Conservation (phyloP, 2,329 filamentous ascomycete genomes). For the Cercospora sesami region DNA sequence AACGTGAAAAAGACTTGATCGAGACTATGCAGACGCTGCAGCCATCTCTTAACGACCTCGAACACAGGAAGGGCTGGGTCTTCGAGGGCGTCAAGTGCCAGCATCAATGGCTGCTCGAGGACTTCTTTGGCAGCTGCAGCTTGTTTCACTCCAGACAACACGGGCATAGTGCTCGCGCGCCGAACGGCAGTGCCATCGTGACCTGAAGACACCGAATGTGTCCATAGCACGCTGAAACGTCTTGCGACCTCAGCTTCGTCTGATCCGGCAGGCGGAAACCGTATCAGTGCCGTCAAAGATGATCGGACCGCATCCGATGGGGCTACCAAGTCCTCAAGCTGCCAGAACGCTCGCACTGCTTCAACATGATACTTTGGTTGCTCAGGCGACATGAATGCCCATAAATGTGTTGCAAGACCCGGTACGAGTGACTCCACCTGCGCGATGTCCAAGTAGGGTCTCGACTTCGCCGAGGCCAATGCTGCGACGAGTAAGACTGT, state of each 20-base stretch:
- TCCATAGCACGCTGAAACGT: slow-evolving; percentile 76
- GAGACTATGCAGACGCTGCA: slow-evolving; percentile 62
- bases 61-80: slow-evolving; percentile 73
- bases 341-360: slow-evolving; percentile 81
- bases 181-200: slow-evolving; percentile 18
- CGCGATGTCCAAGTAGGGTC: slow-evolving; percentile 25
- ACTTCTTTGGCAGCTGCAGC: slow-evolving; percentile 51
- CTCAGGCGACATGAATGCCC: slow-evolving; percentile 76
- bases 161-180: slow-evolving; percentile 33
- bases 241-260: slow-evolving; percentile 59
- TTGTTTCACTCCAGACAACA: slow-evolving; percentile 30
- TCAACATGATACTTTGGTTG: slow-evolving; percentile 94
- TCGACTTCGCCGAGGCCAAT: slow-evolving; percentile 10
- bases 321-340: slow-evolving; percentile 60
- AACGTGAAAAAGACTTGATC: slow-evolving; percentile 49
- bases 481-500: slow-evolving; percentile 26
- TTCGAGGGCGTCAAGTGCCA: slow-evolving; percentile 74
- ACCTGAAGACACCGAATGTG: slow-evolving; percentile 59
- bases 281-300: slow-evolving; percentile 23
- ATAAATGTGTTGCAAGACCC: slow-evolving; percentile 69
- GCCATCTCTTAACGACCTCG: slow-evolving; percentile 76
- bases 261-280: slow-evolving; percentile 5
- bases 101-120: slow-evolving; percentile 75
- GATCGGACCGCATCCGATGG: slow-evolving; percentile 26
- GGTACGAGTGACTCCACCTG: slow-evolving; percentile 65